phyloP scores from a whole-genome alignment of 129 eudicot species.

The Pseudognaphalium luteoalbum region DNA sequence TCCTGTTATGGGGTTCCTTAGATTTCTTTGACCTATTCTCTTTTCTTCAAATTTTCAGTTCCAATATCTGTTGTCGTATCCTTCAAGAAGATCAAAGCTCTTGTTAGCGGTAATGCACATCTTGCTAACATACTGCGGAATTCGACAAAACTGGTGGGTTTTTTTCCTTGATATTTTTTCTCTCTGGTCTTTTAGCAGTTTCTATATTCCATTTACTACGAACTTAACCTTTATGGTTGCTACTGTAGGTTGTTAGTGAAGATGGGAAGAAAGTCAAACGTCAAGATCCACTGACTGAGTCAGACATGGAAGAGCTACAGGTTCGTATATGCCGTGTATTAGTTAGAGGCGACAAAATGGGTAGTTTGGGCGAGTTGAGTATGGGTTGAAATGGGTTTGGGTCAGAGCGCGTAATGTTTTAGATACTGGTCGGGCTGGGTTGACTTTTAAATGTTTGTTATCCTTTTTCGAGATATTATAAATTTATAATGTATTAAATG shows the following conservation, averaged over 20 bases:
- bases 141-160: constrained; percentile 77
- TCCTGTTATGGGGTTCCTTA: background rate
- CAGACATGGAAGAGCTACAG: constrained; percentile 87
- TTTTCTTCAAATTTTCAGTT: constrained; percentile 45
- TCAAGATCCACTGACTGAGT: constrained; percentile 59
- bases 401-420: background rate
- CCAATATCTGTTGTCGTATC: constrained; percentile 88
- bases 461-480: background rate
- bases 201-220: background rate
- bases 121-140: constrained; percentile 73
- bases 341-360: too few relatives aligned
- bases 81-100: constrained; percentile 91
- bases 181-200: background rate
- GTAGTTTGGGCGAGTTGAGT: too few relatives aligned
- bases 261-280: constrained; percentile 89
- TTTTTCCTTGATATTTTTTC: background rate
- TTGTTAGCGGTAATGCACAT: constrained; percentile 55
- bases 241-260: constrained; percentile 75
- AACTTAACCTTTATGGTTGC: constrained; percentile 2
- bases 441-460: background rate
- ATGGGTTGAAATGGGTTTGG: background rate
- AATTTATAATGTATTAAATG: background rate
- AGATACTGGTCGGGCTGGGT: background rate
- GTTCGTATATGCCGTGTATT: constrained; percentile 29
- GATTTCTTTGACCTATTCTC: constrained; percentile 8